phyloP scores from a whole-genome alignment of 768 basidiomycete species.

The Rhodotorula diobovata region DNA sequence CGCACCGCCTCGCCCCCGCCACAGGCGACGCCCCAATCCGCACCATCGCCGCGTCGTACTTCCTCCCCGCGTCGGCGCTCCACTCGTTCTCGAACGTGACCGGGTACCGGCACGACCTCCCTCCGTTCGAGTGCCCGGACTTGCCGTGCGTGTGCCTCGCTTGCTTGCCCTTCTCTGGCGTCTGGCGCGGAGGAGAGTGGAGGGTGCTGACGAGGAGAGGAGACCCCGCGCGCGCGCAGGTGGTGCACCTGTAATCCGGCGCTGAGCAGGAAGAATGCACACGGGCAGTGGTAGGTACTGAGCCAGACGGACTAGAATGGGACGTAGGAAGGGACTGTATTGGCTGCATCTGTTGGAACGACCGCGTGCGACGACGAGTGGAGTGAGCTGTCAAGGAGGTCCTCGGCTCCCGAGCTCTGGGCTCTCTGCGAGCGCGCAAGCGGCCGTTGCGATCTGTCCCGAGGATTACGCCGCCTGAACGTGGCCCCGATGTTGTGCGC shows the following conservation, averaged over 20 bases:
- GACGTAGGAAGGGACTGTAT: too few relatives aligned
- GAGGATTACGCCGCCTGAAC: too few relatives aligned
- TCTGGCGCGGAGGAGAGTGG: too few relatives aligned
- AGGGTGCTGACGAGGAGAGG: neutral
- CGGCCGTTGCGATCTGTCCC: too few relatives aligned
- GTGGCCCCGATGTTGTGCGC: too few relatives aligned
- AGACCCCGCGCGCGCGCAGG: neutral
- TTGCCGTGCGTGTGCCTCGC: neutral
- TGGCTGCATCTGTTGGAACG: too few relatives aligned
- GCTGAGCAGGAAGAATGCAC: neutral
- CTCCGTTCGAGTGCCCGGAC: constrained; percentile 5
- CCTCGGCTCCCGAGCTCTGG: too few relatives aligned
- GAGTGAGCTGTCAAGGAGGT: too few relatives aligned
- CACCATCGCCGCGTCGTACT: constrained; percentile 9
- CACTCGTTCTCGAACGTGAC: neutral
- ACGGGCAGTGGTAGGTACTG: neutral
- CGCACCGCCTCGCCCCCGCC: neutral
- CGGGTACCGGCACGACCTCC: constrained; percentile 9
- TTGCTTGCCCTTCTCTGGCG: neutral
- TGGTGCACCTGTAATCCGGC: constrained; percentile 16
- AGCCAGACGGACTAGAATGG: too few relatives aligned
- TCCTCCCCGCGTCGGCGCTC: neutral
- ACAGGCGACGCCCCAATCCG: constrained; percentile 25
- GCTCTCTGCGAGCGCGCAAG: too few relatives aligned
- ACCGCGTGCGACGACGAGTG: too few relatives aligned